A percentile compares a stretch with the other conserved stretches of the same genome.
These are phyloP conservation scores for Saccharomycopsis vini DNA, from an alignment of 805 yeast genomes.

Conservation along the genomic window DNA sequence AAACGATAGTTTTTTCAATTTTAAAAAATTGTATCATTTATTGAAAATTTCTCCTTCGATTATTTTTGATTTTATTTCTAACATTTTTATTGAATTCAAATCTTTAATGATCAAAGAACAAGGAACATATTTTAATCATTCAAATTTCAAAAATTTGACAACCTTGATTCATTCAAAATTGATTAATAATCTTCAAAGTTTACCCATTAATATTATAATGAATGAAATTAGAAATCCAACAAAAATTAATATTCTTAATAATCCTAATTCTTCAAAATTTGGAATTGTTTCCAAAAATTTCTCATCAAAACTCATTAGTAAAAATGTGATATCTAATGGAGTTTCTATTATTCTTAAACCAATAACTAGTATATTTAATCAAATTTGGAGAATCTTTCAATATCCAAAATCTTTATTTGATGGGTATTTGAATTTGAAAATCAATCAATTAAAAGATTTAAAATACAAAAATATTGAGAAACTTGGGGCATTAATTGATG, in stretches of 20 bases:
- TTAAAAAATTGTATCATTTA: constrained; percentile 17
- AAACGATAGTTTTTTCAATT: constrained; percentile 1
- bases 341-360: constrained; percentile 12
- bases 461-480: constrained; percentile 27
- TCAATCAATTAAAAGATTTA: constrained; percentile 20
- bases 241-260: too few species aligned
- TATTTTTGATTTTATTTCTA: background rate
- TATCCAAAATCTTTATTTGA: constrained; percentile 29
- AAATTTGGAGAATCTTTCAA: constrained; percentile 21
- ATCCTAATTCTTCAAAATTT: too few species aligned
- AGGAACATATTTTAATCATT: constrained; percentile 12
- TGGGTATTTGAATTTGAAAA: constrained; percentile 24
- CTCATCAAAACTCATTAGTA: too few species aligned
- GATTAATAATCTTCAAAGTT: too few species aligned
- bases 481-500: constrained; percentile 30
- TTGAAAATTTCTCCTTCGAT: constrained; percentile 33
- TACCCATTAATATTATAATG: too few species aligned
- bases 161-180: background rate
- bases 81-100: constrained; percentile 4
- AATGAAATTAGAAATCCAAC: too few species aligned
- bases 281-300: too few species aligned
- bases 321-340: too few species aligned
- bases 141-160: constrained; percentile 2
- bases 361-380: too few species aligned
- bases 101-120: constrained; percentile 1